Percentiles rank a stretch among this genome's conserved stretches.
Evolutionary conservation across 768 basidiomycete species (phyloP).

Genomic region (Lepiota brunneoincarnata): DNA sequence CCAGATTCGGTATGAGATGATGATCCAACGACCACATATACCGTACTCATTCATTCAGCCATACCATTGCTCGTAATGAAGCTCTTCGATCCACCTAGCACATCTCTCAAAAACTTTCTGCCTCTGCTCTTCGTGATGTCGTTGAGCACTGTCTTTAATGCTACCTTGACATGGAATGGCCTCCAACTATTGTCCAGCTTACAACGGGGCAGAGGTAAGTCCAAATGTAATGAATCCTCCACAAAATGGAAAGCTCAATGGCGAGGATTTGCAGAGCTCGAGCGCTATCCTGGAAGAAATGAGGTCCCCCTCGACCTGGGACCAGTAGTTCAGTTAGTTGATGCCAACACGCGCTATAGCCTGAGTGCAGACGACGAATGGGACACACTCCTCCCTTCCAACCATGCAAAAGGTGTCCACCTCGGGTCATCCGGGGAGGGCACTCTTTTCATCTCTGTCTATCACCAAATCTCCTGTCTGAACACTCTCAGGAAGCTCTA

Average conservation of each 20-base stretch:
- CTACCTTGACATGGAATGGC: not conserved
- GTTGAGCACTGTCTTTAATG: constrained; percentile 4
- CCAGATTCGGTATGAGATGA: too few relatives aligned
- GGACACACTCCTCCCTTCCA: constrained; percentile 9
- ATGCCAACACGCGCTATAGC: constrained; percentile 7
- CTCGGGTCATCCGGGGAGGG: not conserved
- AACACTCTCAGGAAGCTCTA: constrained; percentile 8
- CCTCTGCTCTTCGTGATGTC: not conserved
- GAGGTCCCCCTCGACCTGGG: constrained; percentile 1
- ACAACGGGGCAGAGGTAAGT: not conserved
- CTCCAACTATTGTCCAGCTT: not conserved
- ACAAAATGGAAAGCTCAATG: too few relatives aligned
- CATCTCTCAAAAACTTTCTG: not conserved
- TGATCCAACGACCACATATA: too few relatives aligned
- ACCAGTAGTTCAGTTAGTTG: constrained; percentile 4
- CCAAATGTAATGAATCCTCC: not conserved
- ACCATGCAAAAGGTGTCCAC: not conserved
- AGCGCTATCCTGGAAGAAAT: not conserved
- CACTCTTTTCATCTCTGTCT: constrained; percentile 1
- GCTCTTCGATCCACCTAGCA: not conserved
- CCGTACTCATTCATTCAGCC: too few relatives aligned
- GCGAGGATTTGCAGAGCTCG: not conserved
- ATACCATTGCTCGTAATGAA: not conserved
- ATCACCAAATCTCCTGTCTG: constrained; percentile 12
- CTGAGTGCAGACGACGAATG: constrained; percentile 10